phyloP scores from a whole-genome alignment of 2,329 filamentous ascomycete species.

The Xylariaceae sp. region DNA sequence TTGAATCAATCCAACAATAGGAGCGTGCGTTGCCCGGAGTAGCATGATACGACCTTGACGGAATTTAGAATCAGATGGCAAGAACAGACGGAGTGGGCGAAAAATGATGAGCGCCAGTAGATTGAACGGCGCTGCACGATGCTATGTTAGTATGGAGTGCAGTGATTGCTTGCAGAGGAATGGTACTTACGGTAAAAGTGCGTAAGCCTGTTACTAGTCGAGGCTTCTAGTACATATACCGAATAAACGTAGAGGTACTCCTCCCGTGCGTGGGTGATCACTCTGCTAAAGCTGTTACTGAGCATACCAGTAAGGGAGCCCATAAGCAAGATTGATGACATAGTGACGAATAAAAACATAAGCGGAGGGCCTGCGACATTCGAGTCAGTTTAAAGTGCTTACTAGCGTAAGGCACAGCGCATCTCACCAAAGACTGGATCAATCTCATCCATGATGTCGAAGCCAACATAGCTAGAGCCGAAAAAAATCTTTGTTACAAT shows the following conservation, averaged over 20 bases:
- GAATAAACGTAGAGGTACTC: constrained; percentile 81
- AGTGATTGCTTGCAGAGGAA: not conserved
- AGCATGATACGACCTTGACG: constrained; percentile 66
- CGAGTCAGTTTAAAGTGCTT: constrained; percentile 18
- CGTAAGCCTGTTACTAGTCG: constrained; percentile 70
- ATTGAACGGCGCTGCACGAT: constrained; percentile 64
- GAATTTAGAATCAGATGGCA: constrained; percentile 67
- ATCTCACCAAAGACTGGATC: constrained; percentile 57
- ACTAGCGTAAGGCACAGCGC: not conserved
- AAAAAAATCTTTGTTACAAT: constrained; percentile 83
- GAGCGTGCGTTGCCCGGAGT: constrained; percentile 68
- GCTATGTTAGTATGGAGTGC: constrained; percentile 11
- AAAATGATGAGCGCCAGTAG: constrained; percentile 74
- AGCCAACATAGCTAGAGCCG: constrained; percentile 76
- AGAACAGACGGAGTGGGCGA: constrained; percentile 72
- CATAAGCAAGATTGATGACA: constrained; percentile 80
- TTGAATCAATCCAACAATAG: constrained; percentile 72
- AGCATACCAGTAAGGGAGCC: constrained; percentile 80
- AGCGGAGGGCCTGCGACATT: constrained; percentile 54
- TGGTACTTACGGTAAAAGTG: constrained; percentile 64
- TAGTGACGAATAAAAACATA: constrained; percentile 75
- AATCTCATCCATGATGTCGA: constrained; percentile 68
- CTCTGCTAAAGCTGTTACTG: constrained; percentile 73
- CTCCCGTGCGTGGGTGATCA: constrained; percentile 69
- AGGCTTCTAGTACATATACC: constrained; percentile 69